Evolutionary conservation across 2,329 filamentous ascomycete species (phyloP), one percentile per base, ranked within the genome.

Genomic region (Leptosphaerulina australis): DNA sequence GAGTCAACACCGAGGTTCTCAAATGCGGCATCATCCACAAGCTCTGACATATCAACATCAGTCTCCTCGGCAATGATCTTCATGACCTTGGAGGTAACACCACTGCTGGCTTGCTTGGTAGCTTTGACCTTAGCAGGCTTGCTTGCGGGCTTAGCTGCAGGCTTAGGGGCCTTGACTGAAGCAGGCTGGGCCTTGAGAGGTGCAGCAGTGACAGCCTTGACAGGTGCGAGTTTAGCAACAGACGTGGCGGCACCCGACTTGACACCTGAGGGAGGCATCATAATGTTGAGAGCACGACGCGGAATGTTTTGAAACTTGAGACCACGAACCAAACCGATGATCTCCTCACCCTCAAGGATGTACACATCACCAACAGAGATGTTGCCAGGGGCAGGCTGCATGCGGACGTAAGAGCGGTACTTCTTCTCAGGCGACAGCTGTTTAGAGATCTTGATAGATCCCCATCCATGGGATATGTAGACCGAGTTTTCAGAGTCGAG

Each of bases 221-320:
- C 52, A 6, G 64, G 55, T 8, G 69, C 61, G 18, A 70, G 55
- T 34, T 72, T 64, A 38, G 70, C 58, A 12, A 73, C 55, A 2
- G 72, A 58, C 52, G 55, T 62, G 12, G 69, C 56, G 31, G 57
- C 37, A 30, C 75, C 63, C 24, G 73, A 69, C 29, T 73, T 54
- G 58, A 66, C 61, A 54, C 81, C 82, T 36, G 79, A 76, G 1
- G 85, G 85, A 45, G 86, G 85, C 55, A 89, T 74, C 69, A 89
- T 81, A 60, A 84, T 80, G 75, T 87, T 86, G 53, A 88, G 77
- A 18, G 86, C 77, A 61, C 82, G 81, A 62, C 86, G 84, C 26
- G 86, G 85, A 44, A 88, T 86, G 59, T 82, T 79, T 67, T 84
- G 82, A 76, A 88, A 88, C 71, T 84, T 85, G 59, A 88, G 78